Base-by-base conservation (phyloP, 2,329 filamentous ascomycete genomes). In the Penicillium sp. region DNA sequence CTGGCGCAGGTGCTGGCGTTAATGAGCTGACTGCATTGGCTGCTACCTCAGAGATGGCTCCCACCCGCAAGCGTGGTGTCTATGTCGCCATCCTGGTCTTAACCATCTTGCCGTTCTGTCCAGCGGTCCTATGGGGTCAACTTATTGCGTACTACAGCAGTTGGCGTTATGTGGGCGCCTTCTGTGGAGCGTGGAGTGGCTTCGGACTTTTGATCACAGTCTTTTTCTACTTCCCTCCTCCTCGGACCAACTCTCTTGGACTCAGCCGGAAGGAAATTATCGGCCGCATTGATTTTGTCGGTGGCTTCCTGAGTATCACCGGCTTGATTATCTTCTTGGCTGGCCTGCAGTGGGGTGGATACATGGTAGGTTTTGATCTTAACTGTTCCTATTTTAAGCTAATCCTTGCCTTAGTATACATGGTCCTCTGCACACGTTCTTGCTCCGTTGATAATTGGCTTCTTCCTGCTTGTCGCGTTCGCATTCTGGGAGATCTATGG, bases 1-100 rank as follows among this genome's bases (percentile, higher is more conserved):
- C 82, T 8, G 84, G 84, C 1, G 70, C 80, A 5, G 84, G 83
- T 27, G 82, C 82, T 9, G 84, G 84, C 11, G 76, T 86, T 50
- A 82, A 82, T 54, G 83, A 86, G 63, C 69, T 87, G 27, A 86
- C 81, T 5, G 82, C 84, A 4, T 70, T 87, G 7, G 82, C 84
- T 23, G 84, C 77, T 27, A 84, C 82, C 1, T 80, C 81, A 2
- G 84, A 87, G 61, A 74, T 87, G 49, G 84, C 81, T 0, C 84
- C 84, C 1, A 79, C 79, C 16, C 72, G 77, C 14, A 79, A 85
- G 63, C 77, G 84, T 39, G 83, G 80, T 24, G 76, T 76, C 58
- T 85, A 85, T 58, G 77, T 85, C 20, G 77, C 78, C 10, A 63
- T 74, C 0, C 66, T 86, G 11, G 76, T 84, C 37, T 74, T 83